Conservation (phyloP, 768 basidiomycete species). For the Tylopilus vinaceipallidus region DNA sequence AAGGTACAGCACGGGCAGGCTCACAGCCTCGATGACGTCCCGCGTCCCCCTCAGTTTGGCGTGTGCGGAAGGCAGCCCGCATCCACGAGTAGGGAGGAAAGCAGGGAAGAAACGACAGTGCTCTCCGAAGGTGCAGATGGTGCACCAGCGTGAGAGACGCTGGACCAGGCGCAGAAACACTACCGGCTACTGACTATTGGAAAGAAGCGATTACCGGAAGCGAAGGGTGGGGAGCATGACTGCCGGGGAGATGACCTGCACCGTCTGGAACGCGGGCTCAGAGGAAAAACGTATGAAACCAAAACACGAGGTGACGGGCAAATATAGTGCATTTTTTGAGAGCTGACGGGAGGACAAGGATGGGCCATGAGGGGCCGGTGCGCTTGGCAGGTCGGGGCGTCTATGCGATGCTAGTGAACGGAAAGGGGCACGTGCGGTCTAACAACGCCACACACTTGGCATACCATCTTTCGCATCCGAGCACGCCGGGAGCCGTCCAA, state of each 20-base stretch:
- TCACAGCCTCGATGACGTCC: conserved; percentile 56
- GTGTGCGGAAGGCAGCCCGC: conserved; percentile 9
- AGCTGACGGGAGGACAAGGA: conserved; percentile 32
- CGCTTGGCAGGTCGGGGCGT: conserved; percentile 57
- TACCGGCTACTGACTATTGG: conserved; percentile 54
- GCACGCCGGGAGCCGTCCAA: conserved; percentile 53
- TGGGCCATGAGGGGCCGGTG: conserved; percentile 49
- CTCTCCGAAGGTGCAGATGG: conserved; percentile 47
- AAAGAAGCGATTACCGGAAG: conserved; percentile 57
- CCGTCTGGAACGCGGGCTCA: not conserved
- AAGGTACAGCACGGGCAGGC: conserved; percentile 52
- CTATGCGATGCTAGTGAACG: conserved; percentile 59
- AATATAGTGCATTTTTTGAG: not conserved
- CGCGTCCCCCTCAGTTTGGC: conserved; percentile 47
- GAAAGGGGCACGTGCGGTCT: conserved; percentile 42
- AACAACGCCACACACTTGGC: conserved; percentile 53
- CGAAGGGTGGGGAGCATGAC: conserved; percentile 42
- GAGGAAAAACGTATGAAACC: conserved; percentile 52
- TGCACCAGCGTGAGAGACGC: not conserved
- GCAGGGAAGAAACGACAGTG: conserved; percentile 41
- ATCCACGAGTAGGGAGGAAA: conserved; percentile 22
- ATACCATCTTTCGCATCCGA: conserved; percentile 55
- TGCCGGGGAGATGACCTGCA: conserved; percentile 23
- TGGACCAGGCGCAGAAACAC: conserved; percentile 33
- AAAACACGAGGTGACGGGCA: conserved; percentile 49